These are phyloP conservation scores for Dioscorea cayenensis DNA, from an alignment of 116 monocot genomes.

Conservation along the genomic window DNA sequence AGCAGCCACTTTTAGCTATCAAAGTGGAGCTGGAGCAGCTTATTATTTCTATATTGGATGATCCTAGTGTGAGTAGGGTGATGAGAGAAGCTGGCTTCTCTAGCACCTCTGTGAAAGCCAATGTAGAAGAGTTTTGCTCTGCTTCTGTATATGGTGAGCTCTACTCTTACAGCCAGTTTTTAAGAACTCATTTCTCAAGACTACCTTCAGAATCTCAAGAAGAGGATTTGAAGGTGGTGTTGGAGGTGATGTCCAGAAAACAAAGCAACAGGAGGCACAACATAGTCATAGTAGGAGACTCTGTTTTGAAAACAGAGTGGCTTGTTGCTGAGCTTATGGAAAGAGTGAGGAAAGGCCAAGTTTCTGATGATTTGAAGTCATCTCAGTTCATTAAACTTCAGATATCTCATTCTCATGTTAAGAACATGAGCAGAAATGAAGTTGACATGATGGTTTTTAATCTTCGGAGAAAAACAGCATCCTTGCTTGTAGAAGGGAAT, in stretches of 20 bases:
- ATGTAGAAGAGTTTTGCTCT: constrained; percentile 43
- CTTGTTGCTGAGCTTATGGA: constrained; percentile 50
- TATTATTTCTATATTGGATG: constrained; percentile 82
- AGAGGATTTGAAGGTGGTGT: constrained; percentile 59
- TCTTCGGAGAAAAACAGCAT: constrained; percentile 46
- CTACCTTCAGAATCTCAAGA: constrained; percentile 8
- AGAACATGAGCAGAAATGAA: constrained; percentile 56
- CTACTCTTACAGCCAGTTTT: constrained; percentile 4
- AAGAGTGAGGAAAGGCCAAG: constrained; percentile 60
- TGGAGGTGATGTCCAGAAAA: constrained; percentile 51
- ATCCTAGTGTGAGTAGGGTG: constrained; percentile 93
- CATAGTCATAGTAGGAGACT: constrained; percentile 68
- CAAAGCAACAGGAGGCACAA: constrained; percentile 43
- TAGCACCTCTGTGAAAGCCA: constrained; percentile 70
- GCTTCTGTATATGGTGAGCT: constrained; percentile 13
- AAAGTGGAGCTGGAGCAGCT: constrained; percentile 94
- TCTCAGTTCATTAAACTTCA: constrained; percentile 59
- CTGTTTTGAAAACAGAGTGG: constrained; percentile 44
- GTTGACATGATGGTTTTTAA: constrained; percentile 57
- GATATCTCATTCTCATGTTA: constrained; percentile 45
- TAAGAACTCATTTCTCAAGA: constrained; percentile 29
- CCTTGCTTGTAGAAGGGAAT: constrained; percentile 8
- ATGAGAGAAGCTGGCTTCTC: constrained; percentile 98
- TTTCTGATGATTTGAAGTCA: constrained; percentile 58
- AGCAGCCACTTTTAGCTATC: constrained; percentile 61